Evolutionary conservation across 2,329 filamentous ascomycete genomes (phyloP).

Genomic region (Aspergillus sp.): DNA sequence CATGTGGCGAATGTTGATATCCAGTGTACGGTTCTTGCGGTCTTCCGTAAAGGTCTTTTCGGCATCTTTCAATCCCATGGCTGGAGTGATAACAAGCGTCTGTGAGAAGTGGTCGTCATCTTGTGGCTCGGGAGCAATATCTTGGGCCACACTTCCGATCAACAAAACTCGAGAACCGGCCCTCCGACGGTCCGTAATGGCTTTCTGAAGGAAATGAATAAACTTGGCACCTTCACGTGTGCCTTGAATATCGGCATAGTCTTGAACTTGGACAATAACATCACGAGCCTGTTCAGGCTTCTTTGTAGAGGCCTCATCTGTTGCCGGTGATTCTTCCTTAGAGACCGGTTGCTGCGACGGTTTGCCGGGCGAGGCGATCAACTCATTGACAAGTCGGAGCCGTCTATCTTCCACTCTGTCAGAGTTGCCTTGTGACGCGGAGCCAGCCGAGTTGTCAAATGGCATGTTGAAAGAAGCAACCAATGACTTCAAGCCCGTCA

Average conservation of each 20-base stretch:
- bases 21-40: constrained; percentile 43
- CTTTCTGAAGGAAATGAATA: constrained; percentile 63
- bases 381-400: constrained; percentile 29
- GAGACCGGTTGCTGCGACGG: constrained; percentile 4
- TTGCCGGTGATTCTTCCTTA: constrained; percentile 6
- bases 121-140: constrained; percentile 35
- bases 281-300: constrained; percentile 21
- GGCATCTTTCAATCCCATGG: constrained; percentile 32
- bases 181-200: constrained; percentile 67
- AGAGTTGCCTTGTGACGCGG: constrained; percentile 7
- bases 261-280: constrained; percentile 72
- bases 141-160: constrained; percentile 67
- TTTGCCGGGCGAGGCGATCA: constrained; percentile 22
- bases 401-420: constrained; percentile 27
- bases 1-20: constrained; percentile 62
- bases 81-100: constrained; percentile 52
- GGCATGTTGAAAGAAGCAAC: constrained; percentile 27
- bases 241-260: constrained; percentile 72
- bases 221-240: constrained; percentile 66
- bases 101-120: constrained; percentile 46
- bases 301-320: constrained; percentile 8
- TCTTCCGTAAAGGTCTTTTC: constrained; percentile 45
- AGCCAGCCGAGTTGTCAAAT: constrained; percentile 15
- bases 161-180: constrained; percentile 69
- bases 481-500: constrained; percentile 26